phyloP scores from a whole-genome alignment of 257 asterid genomes.

The Solanum phureja region DNA sequence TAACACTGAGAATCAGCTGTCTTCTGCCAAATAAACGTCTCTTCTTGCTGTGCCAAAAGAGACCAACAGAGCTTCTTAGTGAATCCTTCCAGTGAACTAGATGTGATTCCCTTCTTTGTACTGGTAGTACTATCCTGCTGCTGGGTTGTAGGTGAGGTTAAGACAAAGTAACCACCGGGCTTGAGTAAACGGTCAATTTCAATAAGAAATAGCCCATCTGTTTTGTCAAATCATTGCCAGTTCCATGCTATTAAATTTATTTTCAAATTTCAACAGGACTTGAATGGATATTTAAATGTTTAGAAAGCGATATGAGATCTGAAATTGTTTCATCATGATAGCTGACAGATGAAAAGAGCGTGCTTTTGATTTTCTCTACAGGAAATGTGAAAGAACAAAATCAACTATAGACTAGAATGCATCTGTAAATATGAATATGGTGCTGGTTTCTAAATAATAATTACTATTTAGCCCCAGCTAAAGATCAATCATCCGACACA shows the following conservation, averaged over 20 bases:
- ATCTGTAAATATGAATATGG: background rate
- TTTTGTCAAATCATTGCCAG: slow-evolving; percentile 20
- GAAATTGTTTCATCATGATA: background rate
- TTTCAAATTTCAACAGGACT: background rate
- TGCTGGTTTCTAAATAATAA: background rate
- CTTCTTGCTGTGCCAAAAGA: slow-evolving; percentile 71
- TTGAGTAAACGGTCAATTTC: slow-evolving; percentile 91
- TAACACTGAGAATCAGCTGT: slow-evolving; percentile 60
- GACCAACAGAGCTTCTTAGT: slow-evolving; percentile 69
- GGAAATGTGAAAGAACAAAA: background rate
- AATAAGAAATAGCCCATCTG: slow-evolving; percentile 80
- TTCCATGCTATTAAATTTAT: background rate
- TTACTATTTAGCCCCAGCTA: background rate
- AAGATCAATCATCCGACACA: background rate
- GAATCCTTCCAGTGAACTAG: slow-evolving; percentile 58
- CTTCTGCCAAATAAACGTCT: slow-evolving; percentile 85
- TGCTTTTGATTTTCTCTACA: background rate
- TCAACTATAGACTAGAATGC: background rate
- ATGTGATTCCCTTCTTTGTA: slow-evolving; percentile 36
- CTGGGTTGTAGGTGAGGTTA: slow-evolving; percentile 67
- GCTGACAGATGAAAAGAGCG: background rate
- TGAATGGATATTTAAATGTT: background rate
- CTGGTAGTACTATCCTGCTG: slow-evolving; percentile 36
- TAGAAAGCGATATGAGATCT: background rate
- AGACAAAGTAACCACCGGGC: slow-evolving; percentile 94